phyloP scores from a whole-genome alignment of 345 rosid species.

The Aquilaria malaccensis region DNA sequence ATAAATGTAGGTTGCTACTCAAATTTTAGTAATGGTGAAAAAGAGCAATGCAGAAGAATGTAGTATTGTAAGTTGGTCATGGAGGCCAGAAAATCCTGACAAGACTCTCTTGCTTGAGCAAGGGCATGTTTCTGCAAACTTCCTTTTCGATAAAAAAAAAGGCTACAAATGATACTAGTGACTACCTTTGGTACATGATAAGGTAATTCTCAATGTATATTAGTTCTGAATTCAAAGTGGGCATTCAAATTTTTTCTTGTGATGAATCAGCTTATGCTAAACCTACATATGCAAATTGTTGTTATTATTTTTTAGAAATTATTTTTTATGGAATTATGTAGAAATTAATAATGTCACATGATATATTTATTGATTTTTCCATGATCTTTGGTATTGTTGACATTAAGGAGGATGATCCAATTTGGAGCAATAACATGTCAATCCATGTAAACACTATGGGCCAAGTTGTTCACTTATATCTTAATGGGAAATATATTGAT shows the following conservation, averaged over 20 bases:
- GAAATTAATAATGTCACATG: no score
- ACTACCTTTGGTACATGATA: slow-evolving; percentile 68
- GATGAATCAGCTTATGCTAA: no score
- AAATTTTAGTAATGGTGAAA: slow-evolving; percentile 41
- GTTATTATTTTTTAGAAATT: no score
- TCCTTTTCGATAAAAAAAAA: slow-evolving; percentile 50
- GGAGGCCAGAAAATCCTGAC: slow-evolving; percentile 47
- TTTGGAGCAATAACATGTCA: slow-evolving; percentile 34
- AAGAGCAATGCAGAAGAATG: slow-evolving; percentile 17
- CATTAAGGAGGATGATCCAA: slow-evolving; percentile 31
- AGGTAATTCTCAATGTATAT: slow-evolving; percentile 23
- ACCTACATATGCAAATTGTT: no score
- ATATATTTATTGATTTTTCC: no score
- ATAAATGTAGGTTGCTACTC: slow-evolving; percentile 33
- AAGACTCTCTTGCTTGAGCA: slow-evolving; percentile 22
- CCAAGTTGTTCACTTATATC: slow-evolving; percentile 52
- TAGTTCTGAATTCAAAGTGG: no score
- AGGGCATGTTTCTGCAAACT: slow-evolving; percentile 21
- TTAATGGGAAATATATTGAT: slow-evolving; percentile 40
- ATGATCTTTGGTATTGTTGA: slow-evolving; percentile 10
- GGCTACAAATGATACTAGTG: slow-evolving; percentile 38
- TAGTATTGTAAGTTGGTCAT: slow-evolving; percentile 33
- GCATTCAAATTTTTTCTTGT: no score
- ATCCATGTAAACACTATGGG: slow-evolving; percentile 40
- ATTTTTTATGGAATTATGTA: no score